These are phyloP conservation scores for Daucus carota DNA, from an alignment of 129 eudicot genomes.

Conservation along the genomic window DH1_v3.0 NC_030385.2:36162001-36162500, in stretches of 20 bases:
- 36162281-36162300: background rate
- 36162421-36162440: constrained; percentile 84
- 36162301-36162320: background rate
- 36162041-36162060: constrained; percentile 86
- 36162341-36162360: background rate
- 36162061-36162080: constrained; percentile 76
- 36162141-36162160: constrained; percentile 85
- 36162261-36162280: background rate
- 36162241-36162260: background rate
- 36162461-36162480: constrained; percentile 97
- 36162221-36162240: background rate
- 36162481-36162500: constrained; percentile 82
- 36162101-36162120: constrained; percentile 73
- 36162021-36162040: constrained; percentile 89
- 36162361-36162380: constrained; percentile 25
- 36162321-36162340: background rate
- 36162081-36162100: constrained; percentile 89
- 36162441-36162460: constrained; percentile 96
- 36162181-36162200: constrained; percentile 67
- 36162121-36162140: constrained; percentile 88
- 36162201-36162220: background rate
- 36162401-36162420: constrained; percentile 88
- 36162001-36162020: constrained; percentile 76
- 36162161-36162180: constrained; percentile 98
- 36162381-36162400: constrained; percentile 85